Conservation (phyloP, 2,329 filamentous ascomycete species). For the Curvularia sp. region DNA sequence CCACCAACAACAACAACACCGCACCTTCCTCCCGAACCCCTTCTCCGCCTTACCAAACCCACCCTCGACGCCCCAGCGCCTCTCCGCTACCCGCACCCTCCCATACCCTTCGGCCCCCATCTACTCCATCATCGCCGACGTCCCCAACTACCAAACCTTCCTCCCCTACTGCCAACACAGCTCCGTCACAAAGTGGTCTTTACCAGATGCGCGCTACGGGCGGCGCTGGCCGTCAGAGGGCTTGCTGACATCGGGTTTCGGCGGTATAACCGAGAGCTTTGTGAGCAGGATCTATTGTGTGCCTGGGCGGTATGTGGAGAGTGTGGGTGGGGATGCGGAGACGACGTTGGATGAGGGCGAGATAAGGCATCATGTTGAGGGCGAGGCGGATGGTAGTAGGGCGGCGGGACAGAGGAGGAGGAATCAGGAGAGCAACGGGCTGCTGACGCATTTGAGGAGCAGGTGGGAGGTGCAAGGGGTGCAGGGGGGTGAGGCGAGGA, state of each 20-base stretch:
- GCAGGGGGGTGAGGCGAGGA: constrained; percentile 58
- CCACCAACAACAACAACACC: constrained; percentile 34
- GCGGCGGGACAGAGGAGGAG: background rate
- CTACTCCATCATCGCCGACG: constrained; percentile 86
- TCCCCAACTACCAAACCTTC: constrained; percentile 80
- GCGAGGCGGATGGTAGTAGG: background rate
- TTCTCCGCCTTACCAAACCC: constrained; percentile 44
- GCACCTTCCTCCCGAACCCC: constrained; percentile 55
- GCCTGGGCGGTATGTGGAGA: constrained; percentile 75
- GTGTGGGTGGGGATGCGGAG: constrained; percentile 67
- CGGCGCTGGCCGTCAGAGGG: constrained; percentile 74
- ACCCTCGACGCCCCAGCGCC: constrained; percentile 62
- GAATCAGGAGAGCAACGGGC: constrained; percentile 28
- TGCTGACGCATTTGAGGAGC: constrained; percentile 74
- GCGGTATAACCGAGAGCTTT: constrained; percentile 82
- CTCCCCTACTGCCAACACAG: constrained; percentile 88
- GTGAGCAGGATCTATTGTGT: constrained; percentile 80
- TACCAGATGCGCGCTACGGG: constrained; percentile 55
- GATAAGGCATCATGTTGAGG: constrained; percentile 53
- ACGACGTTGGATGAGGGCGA: constrained; percentile 53
- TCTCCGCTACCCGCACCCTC: constrained; percentile 77
- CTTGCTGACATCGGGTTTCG: constrained; percentile 84
- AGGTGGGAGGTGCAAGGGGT: constrained; percentile 65
- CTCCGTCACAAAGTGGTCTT: constrained; percentile 76
- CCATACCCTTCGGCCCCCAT: constrained; percentile 74